phyloP scores from a whole-genome alignment of 2,329 filamentous ascomycete species.

The Nigrospora oryzae region DNA sequence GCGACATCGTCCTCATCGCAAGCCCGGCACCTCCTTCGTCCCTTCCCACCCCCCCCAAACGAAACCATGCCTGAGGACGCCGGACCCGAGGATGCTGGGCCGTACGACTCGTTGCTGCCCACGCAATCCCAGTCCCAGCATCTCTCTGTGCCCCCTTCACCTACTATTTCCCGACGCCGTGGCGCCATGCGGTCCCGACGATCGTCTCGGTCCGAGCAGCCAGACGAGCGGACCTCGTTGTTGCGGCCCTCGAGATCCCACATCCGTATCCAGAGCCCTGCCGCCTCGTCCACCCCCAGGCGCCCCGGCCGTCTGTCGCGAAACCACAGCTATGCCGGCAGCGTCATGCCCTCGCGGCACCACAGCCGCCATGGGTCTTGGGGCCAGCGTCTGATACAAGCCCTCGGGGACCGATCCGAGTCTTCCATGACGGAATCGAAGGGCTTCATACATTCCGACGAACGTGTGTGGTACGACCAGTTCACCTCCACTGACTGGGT shows the following conservation, averaged over 20 bases:
- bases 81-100: neutral
- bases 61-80: too few species aligned
- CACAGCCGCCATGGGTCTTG: constrained; percentile 52
- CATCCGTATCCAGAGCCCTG: constrained; percentile 2
- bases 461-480: constrained; percentile 97
- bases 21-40: too few species aligned
- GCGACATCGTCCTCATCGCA: too few species aligned
- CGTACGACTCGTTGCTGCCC: constrained; percentile 1
- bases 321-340: constrained; percentile 35
- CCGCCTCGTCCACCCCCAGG: neutral
- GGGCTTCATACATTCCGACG: constrained; percentile 61
- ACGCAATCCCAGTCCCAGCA: neutral
- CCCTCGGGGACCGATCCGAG: constrained; percentile 45
- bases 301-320: constrained; percentile 15
- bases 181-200: neutral
- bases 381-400: constrained; percentile 53
- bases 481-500: constrained; percentile 98
- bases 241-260: neutral
- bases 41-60: too few species aligned
- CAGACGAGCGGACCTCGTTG: neutral
- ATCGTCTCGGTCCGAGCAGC: constrained; percentile 1
- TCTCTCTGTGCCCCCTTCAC: neutral
- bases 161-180: neutral
- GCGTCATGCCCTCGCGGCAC: constrained; percentile 26
- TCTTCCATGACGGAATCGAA: constrained; percentile 56